Conservation (phyloP, 1,139 yeast genomes). For the Diutina scorzettiae region DNA sequence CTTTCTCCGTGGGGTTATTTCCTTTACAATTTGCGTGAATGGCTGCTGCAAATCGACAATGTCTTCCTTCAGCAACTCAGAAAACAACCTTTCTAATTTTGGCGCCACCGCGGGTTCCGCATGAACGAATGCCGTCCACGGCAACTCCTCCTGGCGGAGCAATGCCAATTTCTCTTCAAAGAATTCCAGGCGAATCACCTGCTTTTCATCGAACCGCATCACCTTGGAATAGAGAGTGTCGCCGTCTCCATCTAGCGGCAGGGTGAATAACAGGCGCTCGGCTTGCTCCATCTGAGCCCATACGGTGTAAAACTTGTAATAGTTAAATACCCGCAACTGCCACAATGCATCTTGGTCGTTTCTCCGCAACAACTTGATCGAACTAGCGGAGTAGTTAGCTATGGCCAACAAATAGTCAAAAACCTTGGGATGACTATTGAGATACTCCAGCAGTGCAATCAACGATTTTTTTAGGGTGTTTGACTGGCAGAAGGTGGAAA, state of each 20-base stretch:
- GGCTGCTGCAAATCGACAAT: neutral
- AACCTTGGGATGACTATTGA: constrained; percentile 19
- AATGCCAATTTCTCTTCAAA: constrained; percentile 23
- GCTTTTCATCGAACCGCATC: constrained; percentile 28
- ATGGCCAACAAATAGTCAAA: constrained; percentile 34
- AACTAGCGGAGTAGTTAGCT: constrained; percentile 28
- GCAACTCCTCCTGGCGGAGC: constrained; percentile 17
- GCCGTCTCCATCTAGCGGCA: constrained; percentile 17
- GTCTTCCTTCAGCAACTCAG: neutral
- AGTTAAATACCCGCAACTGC: constrained; percentile 31
- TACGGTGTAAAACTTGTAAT: constrained; percentile 26
- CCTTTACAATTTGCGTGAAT: neutral
- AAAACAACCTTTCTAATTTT: neutral
- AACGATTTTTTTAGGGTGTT: constrained; percentile 28
- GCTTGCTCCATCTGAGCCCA: constrained; percentile 24
- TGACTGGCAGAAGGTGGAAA: constrained; percentile 26
- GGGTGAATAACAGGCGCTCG: constrained; percentile 19
- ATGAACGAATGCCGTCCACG: constrained; percentile 11
- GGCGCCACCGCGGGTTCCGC: neutral
- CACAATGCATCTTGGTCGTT: constrained; percentile 24
- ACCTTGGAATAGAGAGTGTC: constrained; percentile 26
- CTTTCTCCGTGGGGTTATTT: neutral
- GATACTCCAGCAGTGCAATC: constrained; percentile 19
- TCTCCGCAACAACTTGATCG: constrained; percentile 28
- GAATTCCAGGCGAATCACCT: constrained; percentile 25